Evolutionary conservation across 2,329 filamentous ascomycete genomes (phyloP), one percentile per base, ranked within the genome.

Genomic region (Colletotrichum sp.): DNA sequence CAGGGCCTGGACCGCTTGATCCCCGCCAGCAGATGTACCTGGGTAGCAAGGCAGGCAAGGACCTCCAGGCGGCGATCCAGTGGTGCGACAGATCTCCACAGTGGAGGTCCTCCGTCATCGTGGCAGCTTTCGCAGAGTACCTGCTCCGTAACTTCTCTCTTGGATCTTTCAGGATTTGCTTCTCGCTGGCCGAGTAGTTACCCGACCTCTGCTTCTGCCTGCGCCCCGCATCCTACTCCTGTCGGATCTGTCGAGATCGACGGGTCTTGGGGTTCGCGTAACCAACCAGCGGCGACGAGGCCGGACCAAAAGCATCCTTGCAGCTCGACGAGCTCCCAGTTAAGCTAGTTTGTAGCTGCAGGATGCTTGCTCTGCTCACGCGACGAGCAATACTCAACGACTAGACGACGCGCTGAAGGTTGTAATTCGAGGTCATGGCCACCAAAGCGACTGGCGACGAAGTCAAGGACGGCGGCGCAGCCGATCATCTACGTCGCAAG

Each of bases 401-500:
- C 28, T 8, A 28, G 15, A 21, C 68, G 28, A 60, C 57, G 57
- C 28, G 59, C 30, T 32, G 13, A 60, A 52, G 12, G 9, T 44
- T 21, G 34, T 71, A 21, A 59, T 67, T 34, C 68, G 12, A 52
- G 36, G 16, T n/a, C 49, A 70, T 77, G 66, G 71, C 67, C 34
- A 13, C 18, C 16, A 30, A 32, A 7, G 16, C 15, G 24, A n/a
- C 26, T 39, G 66, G 7, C 32, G 21, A 39, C n/a, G 44, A 59
- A 26, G 62, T 16, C 15, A 30, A 44, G 21, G 57, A 65, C 39
- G 34, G 67, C 59, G 72, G 77, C 69, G 75, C 78, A 59, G 39
- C 28, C 44, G 59, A 65, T 26, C 44, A 32, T 26, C n/a, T 24
- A 18, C 68, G 86, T 85, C 77, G 77, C 49, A 88, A 91, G 81